Base-by-base conservation (phyloP, 208 protist genomes). In the Leishmania amazonensis region DNA sequence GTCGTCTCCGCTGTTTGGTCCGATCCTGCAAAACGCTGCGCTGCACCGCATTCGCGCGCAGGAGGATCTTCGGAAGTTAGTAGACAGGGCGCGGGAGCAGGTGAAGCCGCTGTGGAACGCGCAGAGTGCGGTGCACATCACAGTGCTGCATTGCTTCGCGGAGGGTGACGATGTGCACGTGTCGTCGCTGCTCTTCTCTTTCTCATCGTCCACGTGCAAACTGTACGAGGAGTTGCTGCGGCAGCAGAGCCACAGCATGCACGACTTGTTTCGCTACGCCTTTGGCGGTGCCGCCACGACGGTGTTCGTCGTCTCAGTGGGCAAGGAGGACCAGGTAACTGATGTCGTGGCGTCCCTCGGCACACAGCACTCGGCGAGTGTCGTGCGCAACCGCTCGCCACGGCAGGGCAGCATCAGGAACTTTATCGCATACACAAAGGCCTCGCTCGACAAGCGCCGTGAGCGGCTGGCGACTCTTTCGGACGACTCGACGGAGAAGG, bases 1-100 rank as follows among this genome's bases (percentile, higher is more conserved):
- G 5, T 87, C 86, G 11, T 91, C 89, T 19, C 91, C 91, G 49
- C 83, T 94, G 53, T 94, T 90, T 64, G 91, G 91, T 28, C 87
- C 86, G 4, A 60, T 89, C 8, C 68, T 91, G 67, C 72, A 87
- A 71, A 88, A 85, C 76, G 81, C 78, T 3, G 21, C 31, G 45
- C 84, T 91, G 53, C 81, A 87, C 79, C 54, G 1, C 40, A 65
- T 91, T 60, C 1, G 53, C 42, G 78, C 40, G 35, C 21, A 9
- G n/a, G 81, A 57, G 40, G 79, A 83, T 1, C 76, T 89, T 54
- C 47, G 82, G 72, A 60, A 45, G n/a, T 62, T 89, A 19, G 28
- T 87, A 45, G 77, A 67, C n/a, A 65, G 54, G 42, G 85, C 89
- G 0, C 75, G 79, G 67, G 57, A 76, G 68, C 67, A 83, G 28